Percentiles rank a stretch among this genome's conserved stretches.
These are phyloP conservation scores for Argentina anserina DNA, from an alignment of 306 rosid species.

Conservation along the genomic window DNA sequence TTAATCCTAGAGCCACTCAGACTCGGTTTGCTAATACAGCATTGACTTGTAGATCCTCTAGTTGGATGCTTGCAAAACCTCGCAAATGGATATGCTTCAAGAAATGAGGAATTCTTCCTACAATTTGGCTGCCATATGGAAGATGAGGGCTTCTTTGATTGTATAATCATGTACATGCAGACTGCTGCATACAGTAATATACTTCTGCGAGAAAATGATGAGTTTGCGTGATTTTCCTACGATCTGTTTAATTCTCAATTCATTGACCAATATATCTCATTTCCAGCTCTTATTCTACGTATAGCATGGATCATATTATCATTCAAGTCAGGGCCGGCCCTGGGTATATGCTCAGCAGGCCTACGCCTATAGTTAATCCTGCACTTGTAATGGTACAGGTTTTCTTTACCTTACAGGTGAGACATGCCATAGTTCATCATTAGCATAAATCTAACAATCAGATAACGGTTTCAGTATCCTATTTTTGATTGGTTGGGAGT, in stretches of 20 bases:
- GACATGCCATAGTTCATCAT: no score
- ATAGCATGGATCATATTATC: not conserved
- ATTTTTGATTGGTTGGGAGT: no score
- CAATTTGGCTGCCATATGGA: not conserved
- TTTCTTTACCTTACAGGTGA: no score
- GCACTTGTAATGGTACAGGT: no score
- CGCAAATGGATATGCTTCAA: not conserved
- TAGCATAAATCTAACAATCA: no score
- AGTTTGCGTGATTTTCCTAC: not conserved
- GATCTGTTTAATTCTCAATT: not conserved
- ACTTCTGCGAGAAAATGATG: not conserved
- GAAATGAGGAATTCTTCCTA: not conserved
- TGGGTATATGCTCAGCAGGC: no score
- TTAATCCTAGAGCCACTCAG: not conserved
- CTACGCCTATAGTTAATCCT: no score
- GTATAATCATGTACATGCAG: not conserved
- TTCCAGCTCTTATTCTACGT: not conserved
- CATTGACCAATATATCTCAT: not conserved
- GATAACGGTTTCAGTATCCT: no score
- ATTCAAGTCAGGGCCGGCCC: no score
- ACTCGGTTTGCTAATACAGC: not conserved
- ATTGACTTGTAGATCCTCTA: not conserved
- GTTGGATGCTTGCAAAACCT: not conserved
- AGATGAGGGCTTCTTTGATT: not conserved
- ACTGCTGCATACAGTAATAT: not conserved